A percentile compares a stretch with the other conserved stretches of the same genome.
Evolutionary conservation across 306 rosid genomes (phyloP).

Genomic region (Senna siamea): DNA sequence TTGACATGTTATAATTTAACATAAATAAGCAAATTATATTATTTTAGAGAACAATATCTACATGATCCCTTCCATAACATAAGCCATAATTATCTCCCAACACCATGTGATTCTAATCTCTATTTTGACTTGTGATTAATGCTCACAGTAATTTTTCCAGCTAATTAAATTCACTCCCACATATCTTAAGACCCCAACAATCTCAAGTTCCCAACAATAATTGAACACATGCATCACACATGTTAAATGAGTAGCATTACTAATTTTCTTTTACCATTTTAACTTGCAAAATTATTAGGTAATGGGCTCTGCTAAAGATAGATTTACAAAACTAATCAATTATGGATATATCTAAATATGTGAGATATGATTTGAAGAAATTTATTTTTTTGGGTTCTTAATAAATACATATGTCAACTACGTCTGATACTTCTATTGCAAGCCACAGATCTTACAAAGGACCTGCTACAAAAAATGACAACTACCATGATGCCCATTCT

Average conservation of each 20-base stretch:
- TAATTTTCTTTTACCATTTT: neutral
- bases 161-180: slow-evolving; percentile 19
- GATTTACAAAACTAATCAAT: too few species aligned
- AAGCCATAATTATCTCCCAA: slow-evolving; percentile 24
- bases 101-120: neutral
- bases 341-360: too few species aligned
- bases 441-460: too few species aligned
- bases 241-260: neutral
- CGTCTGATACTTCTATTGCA: too few species aligned
- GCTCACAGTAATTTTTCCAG: neutral
- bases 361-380: too few species aligned
- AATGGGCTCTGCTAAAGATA: too few species aligned
- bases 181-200: slow-evolving; percentile 24
- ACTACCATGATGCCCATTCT: neutral
- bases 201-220: slow-evolving; percentile 20
- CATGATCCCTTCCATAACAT: slow-evolving; percentile 14
- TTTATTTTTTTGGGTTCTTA: too few species aligned
- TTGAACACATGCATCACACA: neutral
- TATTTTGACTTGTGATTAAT: slow-evolving; percentile 12
- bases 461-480: neutral
- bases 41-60: neutral
- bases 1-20: neutral
- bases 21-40: neutral
- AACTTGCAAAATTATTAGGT: neutral
- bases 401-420: too few species aligned